These are phyloP conservation scores for Panicum hallii DNA, from an alignment of 202 grass and related monocot genomes.

Conservation along the genomic window DNA sequence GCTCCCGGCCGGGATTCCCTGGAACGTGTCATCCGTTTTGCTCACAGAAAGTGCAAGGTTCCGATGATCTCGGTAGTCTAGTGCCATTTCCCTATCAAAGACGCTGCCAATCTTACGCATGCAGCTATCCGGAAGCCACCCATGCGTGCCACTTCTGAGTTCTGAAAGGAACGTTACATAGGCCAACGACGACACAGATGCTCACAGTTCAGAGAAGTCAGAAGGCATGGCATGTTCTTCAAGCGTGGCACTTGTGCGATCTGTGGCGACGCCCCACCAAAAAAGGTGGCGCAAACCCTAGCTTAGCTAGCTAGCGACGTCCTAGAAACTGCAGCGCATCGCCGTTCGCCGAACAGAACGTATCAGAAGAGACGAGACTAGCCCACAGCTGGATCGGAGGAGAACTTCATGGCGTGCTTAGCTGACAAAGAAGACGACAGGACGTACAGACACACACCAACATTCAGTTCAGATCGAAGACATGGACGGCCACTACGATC, in stretches of 20 bases:
- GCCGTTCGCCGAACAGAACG: background rate
- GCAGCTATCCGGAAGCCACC: background rate
- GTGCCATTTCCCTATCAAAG: background rate
- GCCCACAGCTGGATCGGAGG: constrained; percentile 1
- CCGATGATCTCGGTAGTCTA: background rate
- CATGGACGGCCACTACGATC: constrained; percentile 29
- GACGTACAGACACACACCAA: constrained; percentile 2
- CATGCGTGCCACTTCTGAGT: background rate
- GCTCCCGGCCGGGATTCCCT: background rate
- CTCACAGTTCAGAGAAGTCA: background rate
- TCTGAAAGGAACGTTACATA: constrained; percentile 20
- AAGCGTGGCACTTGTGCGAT: background rate
- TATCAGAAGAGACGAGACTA: background rate
- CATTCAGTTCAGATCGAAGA: constrained; percentile 18
- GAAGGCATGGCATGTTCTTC: background rate
- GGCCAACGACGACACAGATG: background rate
- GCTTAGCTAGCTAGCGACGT: background rate
- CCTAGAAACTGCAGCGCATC: constrained; percentile 1
- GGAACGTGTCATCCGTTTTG: constrained; percentile 10
- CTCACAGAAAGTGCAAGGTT: background rate
- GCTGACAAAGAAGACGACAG: background rate
- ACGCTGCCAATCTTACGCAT: background rate
- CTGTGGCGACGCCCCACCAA: background rate
- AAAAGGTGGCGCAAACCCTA: background rate
- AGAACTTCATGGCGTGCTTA: background rate